phyloP scores from a whole-genome alignment of 1,284 basidiomycete genomes.

The Trametes versicolor region DNA sequence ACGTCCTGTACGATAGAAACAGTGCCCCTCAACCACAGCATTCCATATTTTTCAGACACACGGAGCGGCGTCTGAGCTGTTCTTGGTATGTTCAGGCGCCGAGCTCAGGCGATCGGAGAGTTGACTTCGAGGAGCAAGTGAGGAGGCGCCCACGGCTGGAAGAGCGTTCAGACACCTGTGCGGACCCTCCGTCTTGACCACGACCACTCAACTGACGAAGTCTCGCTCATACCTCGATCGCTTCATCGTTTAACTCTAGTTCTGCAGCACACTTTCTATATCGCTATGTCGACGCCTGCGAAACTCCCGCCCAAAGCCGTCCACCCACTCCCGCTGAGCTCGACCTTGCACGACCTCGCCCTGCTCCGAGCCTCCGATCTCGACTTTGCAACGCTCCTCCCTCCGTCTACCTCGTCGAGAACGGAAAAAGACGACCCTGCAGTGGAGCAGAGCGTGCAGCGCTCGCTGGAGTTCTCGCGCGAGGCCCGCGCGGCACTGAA shows the following conservation, averaged over 20 bases:
- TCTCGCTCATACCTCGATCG: too few relatives aligned
- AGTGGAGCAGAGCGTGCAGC: constrained; percentile 53
- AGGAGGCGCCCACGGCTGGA: too few relatives aligned
- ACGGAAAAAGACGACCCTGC: constrained; percentile 18
- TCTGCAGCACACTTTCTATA: not conserved
- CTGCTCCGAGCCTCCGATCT: constrained; percentile 68
- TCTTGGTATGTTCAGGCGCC: too few relatives aligned
- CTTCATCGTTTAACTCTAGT: not conserved
- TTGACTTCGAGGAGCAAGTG: too few relatives aligned
- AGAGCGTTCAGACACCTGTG: not conserved
- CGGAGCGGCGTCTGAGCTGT: not conserved
- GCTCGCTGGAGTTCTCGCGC: constrained; percentile 58
- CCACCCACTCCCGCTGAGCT: constrained; percentile 63
- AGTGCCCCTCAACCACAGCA: too few relatives aligned
- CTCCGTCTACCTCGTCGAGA: constrained; percentile 33
- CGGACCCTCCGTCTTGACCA: not conserved
- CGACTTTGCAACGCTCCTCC: constrained; percentile 57
- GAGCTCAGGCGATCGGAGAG: too few relatives aligned
- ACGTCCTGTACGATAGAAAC: too few relatives aligned
- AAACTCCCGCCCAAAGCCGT: constrained; percentile 36
- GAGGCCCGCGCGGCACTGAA: constrained; percentile 64
- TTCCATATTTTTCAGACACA: too few relatives aligned
- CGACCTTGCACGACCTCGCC: constrained; percentile 77
- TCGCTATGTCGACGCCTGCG: constrained; percentile 14
- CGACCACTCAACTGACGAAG: too few relatives aligned